These are phyloP conservation scores for Bruguiera hainesii DNA, from an alignment of 441 rosid genomes.

Conservation along the genomic window DNA sequence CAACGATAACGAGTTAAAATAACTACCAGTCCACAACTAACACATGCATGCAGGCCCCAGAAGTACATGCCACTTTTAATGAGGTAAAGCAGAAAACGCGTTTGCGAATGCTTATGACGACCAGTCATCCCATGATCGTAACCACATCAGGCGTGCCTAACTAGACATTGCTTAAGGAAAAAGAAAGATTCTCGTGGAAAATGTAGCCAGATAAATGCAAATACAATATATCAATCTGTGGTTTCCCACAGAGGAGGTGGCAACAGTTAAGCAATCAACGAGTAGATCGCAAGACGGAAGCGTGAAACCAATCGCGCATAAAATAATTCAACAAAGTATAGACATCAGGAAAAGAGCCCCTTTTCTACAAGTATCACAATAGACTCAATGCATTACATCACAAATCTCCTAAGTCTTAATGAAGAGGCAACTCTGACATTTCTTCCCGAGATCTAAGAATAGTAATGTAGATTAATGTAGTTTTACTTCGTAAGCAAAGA, in stretches of 20 bases:
- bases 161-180: neutral
- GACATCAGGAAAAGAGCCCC: too few relatives aligned
- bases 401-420: too few relatives aligned
- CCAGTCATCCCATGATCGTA: slow-evolving; percentile 2
- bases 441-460: too few relatives aligned
- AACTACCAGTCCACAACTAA: slow-evolving; percentile 44
- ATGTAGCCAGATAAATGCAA: neutral
- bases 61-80: neutral
- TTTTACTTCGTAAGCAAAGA: too few relatives aligned
- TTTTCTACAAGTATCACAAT: too few relatives aligned
- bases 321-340: neutral
- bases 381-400: too few relatives aligned
- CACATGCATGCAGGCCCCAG: neutral
- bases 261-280: neutral
- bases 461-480: too few relatives aligned
- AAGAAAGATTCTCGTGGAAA: neutral
- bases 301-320: neutral
- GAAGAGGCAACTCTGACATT: too few relatives aligned
- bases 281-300: neutral
- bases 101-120: neutral
- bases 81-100: neutral
- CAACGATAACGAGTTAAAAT: neutral
- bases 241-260: neutral
- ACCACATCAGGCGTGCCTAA: neutral
- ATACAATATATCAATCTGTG: neutral